Evolutionary conservation across 2,329 filamentous ascomycete genomes (phyloP), one percentile per base, ranked within the genome.

Genomic region (Colletotrichum brevisporum): DNA sequence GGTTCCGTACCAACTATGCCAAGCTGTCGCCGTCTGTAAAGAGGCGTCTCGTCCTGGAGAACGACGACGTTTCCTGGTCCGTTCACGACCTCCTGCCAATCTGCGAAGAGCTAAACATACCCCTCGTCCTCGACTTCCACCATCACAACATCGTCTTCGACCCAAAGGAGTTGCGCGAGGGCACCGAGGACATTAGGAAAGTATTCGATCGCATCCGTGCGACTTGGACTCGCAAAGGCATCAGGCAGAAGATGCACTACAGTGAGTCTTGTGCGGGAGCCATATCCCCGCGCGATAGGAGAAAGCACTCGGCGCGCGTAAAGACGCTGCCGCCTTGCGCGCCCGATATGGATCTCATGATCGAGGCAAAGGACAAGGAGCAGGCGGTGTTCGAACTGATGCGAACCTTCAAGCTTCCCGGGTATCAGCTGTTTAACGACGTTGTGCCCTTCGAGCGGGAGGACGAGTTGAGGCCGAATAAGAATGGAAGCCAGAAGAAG

Each of bases 281-380:
- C 1, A 88, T 97, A 48, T 97, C 94, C 0, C 88, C 87, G 0
- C 87, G 90, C 0, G 92, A 97, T 73, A 86, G 95, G 31, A 88
- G 95, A 67, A 98, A 97, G 79, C 95, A 98, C 76, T 94, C 90
- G 43, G 87, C 94, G 0, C 88, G 95, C 9, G 94, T 97, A 2
- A 86, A 86, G 72, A 92, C 90, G 0, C 80, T 98, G 1, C 95
- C 95, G 1, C 95, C 95, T 0, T 98, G 95, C 75, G 86, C 90
- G 4, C 83, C 89, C 1, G 90, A 92, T 39, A 96, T 97, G 92
- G 95, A 98, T 76, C 84, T 98, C n/a, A 98, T 98, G 95, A 98
- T 98, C 69, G 95, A 98, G 82, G 95, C 95, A 55, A 98, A 98
- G 78, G 95, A 98, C 77, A 98, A 98, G 80, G 95, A 98, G 78